Evolutionary conservation across 768 basidiomycete genomes (phyloP), one percentile per base, ranked within the genome.

Genomic region (Boletus eberwhitei): DNA sequence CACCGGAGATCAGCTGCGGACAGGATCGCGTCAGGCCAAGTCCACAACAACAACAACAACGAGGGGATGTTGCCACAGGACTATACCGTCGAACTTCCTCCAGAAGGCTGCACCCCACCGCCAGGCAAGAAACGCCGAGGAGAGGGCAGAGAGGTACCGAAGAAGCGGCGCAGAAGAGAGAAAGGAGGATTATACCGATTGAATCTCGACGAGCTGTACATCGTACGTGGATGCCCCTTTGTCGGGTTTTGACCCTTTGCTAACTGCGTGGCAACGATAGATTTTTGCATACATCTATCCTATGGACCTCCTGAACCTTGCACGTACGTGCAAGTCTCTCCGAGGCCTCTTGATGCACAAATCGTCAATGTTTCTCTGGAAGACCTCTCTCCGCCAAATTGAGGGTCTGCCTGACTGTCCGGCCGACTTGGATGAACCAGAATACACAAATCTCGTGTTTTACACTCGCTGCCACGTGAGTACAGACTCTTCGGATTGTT

Each of bases 361-460:
- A 57, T 39, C 72, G 61, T 53, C 70, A 59, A 48, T 50, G 60
- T 54, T 68, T 55, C 46, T 71, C 58, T 57, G 71, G 70, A 61
- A 47, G 46, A 49, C 38, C 19, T 47, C 56, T 44, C 70, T 77
- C 29, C 58, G 56, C 16, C 71, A 68, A 47, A 64, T 77, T 11
- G 62, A 64, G 36, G 74, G 69, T 14, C 65, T 79, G 14, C 81
- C 80, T 4, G 52, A 64, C 16, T 77, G 77, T 54, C 81, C 80
- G 0, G 39, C 57, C 11, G 79, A 80, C 59, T 59, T 81, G 57
- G 67, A 59, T 24, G 80, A 82, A 68, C 63, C 73, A 0, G 71
- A 76, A 58, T 81, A 75, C 52, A 74, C 75, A 35, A 74, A 70
- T 53, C 73, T 82, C 38, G 71, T 71, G 26, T 82, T 64, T 19